A percentile compares a stretch with the other conserved stretches of the same genome.
Evolutionary conservation across 345 rosid genomes (phyloP).

Genomic region (Salix arbutifolia): DNA sequence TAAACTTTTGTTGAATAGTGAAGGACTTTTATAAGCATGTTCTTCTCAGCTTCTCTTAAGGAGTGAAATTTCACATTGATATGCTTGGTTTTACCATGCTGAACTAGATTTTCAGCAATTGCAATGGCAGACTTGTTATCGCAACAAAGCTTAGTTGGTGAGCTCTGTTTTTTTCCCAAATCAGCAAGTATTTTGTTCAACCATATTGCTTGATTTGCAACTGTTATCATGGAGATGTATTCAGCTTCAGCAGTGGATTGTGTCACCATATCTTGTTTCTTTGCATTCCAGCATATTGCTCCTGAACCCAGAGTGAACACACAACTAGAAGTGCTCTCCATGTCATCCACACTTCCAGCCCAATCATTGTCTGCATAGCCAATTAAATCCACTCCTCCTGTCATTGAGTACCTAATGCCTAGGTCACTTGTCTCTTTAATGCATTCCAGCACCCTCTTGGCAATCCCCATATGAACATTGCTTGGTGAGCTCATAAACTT

Average conservation of each 20-base stretch:
- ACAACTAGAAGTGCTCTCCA: too few species aligned
- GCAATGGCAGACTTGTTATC: not conserved
- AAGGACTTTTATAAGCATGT: too few species aligned
- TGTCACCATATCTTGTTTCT: not conserved
- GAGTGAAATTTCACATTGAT: too few species aligned
- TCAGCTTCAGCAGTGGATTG: not conserved
- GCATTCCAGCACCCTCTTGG: not conserved
- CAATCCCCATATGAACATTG: not conserved
- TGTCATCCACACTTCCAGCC: not conserved
- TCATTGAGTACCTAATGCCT: not conserved
- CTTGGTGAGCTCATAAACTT: not conserved
- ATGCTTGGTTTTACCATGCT: too few species aligned
- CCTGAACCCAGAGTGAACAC: not conserved
- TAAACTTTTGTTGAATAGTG: not conserved
- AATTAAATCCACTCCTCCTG: accelerated
- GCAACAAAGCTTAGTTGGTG: not conserved
- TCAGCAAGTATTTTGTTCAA: not conserved
- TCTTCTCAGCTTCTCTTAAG: too few species aligned
- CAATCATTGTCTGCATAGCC: not conserved
- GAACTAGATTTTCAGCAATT: not conserved
- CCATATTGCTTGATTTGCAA: not conserved
- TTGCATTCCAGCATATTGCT: not conserved
- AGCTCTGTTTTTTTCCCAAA: not conserved
- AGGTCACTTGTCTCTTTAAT: too few species aligned
- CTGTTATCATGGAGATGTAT: not conserved